These are phyloP conservation scores for Calonectria pteridis DNA, from an alignment of 2,329 filamentous ascomycete genomes.

Conservation along the genomic window DNA sequence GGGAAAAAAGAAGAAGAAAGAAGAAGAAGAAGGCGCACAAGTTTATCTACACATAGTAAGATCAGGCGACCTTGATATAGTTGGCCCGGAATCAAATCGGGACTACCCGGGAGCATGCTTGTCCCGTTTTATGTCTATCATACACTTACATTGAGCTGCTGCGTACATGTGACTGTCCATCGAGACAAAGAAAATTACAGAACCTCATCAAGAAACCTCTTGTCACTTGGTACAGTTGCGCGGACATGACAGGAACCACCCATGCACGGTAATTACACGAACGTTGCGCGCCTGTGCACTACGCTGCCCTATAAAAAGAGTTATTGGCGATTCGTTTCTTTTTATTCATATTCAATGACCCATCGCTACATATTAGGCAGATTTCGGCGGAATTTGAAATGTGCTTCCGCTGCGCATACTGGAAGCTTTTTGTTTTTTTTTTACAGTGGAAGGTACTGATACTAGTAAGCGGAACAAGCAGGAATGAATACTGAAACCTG, in stretches of 20 bases:
- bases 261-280: too few species aligned
- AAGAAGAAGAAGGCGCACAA: background rate
- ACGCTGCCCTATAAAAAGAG: too few species aligned
- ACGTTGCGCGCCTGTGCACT: background rate
- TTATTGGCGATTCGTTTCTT: too few species aligned
- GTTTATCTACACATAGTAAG: background rate
- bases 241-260: too few species aligned
- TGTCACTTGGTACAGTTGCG: background rate
- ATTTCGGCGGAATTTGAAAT: too few species aligned
- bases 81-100: background rate
- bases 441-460: background rate
- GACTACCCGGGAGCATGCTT: background rate
- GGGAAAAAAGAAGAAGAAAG: background rate
- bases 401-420: background rate
- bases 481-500: background rate
- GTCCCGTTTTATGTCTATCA: background rate
- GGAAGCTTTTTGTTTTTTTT: background rate
- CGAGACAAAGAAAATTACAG: background rate
- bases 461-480: background rate
- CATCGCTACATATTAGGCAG: too few species aligned
- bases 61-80: background rate
- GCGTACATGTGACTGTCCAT: background rate
- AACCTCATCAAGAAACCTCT: background rate
- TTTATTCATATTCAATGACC: background rate
- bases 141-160: background rate